These are phyloP conservation scores for Knoxia roxburghii DNA, from an alignment of 257 asterid genomes.

Conservation along the genomic window DNA sequence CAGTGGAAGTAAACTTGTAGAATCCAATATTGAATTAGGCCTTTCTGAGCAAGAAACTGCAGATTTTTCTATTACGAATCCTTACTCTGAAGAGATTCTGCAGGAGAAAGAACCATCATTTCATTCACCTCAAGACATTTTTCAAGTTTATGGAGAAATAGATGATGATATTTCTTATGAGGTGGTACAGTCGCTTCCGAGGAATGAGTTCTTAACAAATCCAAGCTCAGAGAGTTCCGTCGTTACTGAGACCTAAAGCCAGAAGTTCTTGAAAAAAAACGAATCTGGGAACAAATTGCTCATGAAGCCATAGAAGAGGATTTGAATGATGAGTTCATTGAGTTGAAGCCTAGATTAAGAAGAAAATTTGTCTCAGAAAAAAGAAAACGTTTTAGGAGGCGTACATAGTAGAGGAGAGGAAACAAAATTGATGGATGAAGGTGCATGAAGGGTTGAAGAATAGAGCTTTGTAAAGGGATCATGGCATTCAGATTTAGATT, in stretches of 20 bases:
- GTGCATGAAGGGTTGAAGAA: constrained; percentile 4
- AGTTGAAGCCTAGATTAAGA: constrained; percentile 29
- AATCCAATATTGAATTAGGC: neutral
- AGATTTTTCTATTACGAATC: neutral
- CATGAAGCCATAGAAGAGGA: constrained; percentile 12
- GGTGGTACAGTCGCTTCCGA: constrained; percentile 24
- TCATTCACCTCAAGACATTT: constrained; percentile 9
- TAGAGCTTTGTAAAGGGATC: constrained; percentile 7
- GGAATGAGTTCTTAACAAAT: neutral
- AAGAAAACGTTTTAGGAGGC: constrained; percentile 3
- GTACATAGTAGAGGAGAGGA: constrained; percentile 3
- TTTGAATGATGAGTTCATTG: constrained; percentile 50
- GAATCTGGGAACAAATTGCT: neutral
- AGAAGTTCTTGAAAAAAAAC: constrained; percentile 4
- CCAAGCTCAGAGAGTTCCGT: constrained; percentile 6
- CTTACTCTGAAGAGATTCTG: neutral
- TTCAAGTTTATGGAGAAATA: constrained; percentile 15
- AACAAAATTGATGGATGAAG: constrained; percentile 7
- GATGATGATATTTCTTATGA: constrained; percentile 45
- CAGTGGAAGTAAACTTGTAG: neutral
- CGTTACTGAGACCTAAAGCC: constrained; percentile 10
- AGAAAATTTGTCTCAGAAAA: constrained; percentile 11
- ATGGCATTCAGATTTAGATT: constrained; percentile 36
- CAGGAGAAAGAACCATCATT: neutral
- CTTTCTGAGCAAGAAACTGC: neutral